Percentiles rank a stretch among this genome's conserved stretches.
Evolutionary conservation across 2,329 filamentous ascomycete species (phyloP).

Genomic region (Epichloe sp.): DNA sequence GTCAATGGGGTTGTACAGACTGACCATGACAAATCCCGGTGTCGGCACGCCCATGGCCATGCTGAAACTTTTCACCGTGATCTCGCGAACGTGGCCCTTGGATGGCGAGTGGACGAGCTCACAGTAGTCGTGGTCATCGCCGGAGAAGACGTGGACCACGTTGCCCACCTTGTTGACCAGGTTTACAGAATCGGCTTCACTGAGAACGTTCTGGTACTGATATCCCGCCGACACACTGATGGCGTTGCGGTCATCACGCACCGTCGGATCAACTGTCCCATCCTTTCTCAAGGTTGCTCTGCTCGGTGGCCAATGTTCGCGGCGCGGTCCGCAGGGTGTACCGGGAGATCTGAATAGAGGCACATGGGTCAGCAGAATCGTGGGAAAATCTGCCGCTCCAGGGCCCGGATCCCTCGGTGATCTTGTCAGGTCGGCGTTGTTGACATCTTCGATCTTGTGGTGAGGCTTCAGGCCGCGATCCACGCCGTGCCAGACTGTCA

Average conservation of each 20-base stretch:
- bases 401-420: constrained; percentile 26
- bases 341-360: constrained; percentile 72
- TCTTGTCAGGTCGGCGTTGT: constrained; percentile 25
- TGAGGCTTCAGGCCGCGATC: constrained; percentile 39
- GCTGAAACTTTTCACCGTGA: constrained; percentile 88
- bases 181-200: constrained; percentile 58
- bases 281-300: constrained; percentile 44
- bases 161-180: constrained; percentile 70
- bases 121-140: constrained; percentile 97
- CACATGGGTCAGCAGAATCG: constrained; percentile 81
- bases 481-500: constrained; percentile 52
- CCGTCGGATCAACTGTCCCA: constrained; percentile 4
- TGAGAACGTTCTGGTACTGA: constrained; percentile 93
- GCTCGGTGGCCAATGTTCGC: constrained; percentile 71
- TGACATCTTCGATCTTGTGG: constrained; percentile 46
- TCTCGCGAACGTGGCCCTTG: constrained; percentile 57
- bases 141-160: constrained; percentile 77
- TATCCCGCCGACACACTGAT: constrained; percentile 70
- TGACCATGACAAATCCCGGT: constrained; percentile 79
- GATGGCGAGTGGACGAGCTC: constrained; percentile 67
- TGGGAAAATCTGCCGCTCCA: constrained; percentile 55
- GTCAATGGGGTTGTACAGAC: constrained; percentile 84
- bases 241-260: constrained; percentile 48
- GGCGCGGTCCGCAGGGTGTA: constrained; percentile 74
- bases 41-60: constrained; percentile 92